A percentile compares a stretch with the other conserved stretches of the same genome.
These are phyloP conservation scores for Citrus sinensis DNA, from an alignment of 345 rosid genomes.

Conservation along the genomic window DNA sequence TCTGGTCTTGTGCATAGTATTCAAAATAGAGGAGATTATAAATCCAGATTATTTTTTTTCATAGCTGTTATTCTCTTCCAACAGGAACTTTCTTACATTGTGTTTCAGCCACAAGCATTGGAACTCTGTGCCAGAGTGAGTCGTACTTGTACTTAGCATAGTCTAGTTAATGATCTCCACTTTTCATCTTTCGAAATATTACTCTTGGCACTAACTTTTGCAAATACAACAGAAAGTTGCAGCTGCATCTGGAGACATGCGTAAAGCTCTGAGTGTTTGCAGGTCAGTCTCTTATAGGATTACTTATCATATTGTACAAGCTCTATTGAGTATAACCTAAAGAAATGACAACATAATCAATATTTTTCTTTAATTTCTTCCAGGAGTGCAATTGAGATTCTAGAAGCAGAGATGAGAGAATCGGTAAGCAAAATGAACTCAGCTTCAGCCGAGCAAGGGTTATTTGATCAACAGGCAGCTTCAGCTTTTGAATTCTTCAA, in stretches of 20 bases:
- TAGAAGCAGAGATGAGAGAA: slow-evolving; percentile 65
- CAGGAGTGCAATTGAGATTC: slow-evolving; percentile 79
- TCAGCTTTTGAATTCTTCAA: slow-evolving; percentile 21
- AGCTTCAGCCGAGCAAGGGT: slow-evolving; percentile 20
- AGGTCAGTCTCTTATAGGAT: slow-evolving; percentile 39
- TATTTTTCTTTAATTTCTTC: slow-evolving; percentile 8
- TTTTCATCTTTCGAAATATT: neutral
- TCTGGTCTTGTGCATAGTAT: neutral
- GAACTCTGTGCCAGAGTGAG: slow-evolving; percentile 97
- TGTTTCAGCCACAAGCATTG: slow-evolving; percentile 77
- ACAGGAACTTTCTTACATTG: slow-evolving; percentile 59
- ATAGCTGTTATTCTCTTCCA: slow-evolving; percentile 13
- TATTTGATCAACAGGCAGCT: slow-evolving; percentile 21
- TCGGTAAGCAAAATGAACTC: slow-evolving; percentile 23
- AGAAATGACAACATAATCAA: neutral
- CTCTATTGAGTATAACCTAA: neutral
- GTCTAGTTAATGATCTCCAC: neutral
- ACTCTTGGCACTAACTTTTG: slow-evolving; percentile 12
- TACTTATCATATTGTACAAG: neutral
- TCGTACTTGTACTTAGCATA: neutral
- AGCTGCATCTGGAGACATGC: slow-evolving; percentile 95
- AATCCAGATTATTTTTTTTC: neutral
- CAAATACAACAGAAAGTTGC: slow-evolving; percentile 69
- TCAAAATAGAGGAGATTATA: neutral
- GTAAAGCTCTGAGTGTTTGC: slow-evolving; percentile 86